phyloP scores from a whole-genome alignment of 2,329 filamentous ascomycete species.

The Claviceps fusiformis region DNA sequence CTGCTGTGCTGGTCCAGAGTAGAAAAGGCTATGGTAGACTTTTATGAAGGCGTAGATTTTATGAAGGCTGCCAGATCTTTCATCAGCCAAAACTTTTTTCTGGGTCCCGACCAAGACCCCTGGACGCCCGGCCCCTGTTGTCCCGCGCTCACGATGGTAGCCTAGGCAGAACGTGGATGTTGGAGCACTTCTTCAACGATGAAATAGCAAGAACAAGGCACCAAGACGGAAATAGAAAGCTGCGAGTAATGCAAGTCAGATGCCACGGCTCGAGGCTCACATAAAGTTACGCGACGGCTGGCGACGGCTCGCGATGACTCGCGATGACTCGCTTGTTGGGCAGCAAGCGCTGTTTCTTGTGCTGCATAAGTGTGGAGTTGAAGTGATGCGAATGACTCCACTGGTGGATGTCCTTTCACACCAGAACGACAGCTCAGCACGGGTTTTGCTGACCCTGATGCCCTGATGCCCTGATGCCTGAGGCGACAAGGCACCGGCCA shows the following conservation, averaged over 20 bases:
- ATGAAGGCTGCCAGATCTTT: not conserved
- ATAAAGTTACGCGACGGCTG: not conserved
- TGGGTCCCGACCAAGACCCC: slow-evolving; percentile 12
- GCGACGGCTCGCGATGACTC: not conserved
- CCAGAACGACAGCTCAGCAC: no score
- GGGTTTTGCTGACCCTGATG: not conserved
- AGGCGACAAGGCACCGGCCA: slow-evolving; percentile 13
- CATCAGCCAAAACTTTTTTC: slow-evolving; percentile 14
- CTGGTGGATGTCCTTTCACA: not conserved
- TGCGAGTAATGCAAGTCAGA: not conserved
- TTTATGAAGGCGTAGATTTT: not conserved
- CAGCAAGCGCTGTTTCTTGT: slow-evolving; percentile 2
- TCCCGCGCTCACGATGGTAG: not conserved
- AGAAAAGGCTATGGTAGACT: not conserved
- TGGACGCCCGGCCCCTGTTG: not conserved
- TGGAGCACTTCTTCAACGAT: not conserved
- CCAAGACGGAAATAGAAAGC: not conserved
- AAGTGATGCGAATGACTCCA: not conserved
- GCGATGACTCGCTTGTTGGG: not conserved
- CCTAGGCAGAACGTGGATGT: not conserved
- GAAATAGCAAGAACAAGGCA: not conserved
- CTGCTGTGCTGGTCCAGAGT: not conserved
- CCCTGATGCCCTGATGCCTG: slow-evolving; percentile 13
- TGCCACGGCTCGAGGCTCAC: not conserved
- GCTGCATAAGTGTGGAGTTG: slow-evolving; percentile 3